A percentile compares a stretch with the other conserved stretches of the same genome.
phyloP scores from a whole-genome alignment of 768 basidiomycete species.

The Lyophyllum semitale region DNA sequence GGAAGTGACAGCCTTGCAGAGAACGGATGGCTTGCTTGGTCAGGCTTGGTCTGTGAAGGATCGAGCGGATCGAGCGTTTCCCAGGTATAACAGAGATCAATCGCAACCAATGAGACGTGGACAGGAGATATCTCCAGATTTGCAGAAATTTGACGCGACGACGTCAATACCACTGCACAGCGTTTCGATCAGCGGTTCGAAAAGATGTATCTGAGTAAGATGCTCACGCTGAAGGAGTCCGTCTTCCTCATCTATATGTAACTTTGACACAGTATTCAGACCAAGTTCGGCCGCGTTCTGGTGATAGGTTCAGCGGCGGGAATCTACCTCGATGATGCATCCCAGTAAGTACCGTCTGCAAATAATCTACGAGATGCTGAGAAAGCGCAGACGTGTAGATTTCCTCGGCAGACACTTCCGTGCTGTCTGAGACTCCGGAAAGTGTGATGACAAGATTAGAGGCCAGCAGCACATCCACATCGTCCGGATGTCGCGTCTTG shows the following conservation, averaged over 20 bases:
- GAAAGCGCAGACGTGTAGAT: conserved; percentile 53
- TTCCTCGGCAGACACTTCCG: conserved; percentile 35
- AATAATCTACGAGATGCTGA: conserved; percentile 48
- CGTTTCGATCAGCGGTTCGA: conserved; percentile 6
- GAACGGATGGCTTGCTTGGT: conserved; percentile 47
- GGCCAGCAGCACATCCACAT: conserved; percentile 50
- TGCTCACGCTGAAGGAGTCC: conserved; percentile 41
- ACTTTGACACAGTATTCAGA: conserved; percentile 56
- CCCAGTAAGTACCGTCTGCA: conserved; percentile 55
- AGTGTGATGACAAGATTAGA: conserved; percentile 55
- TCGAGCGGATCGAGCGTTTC: conserved; percentile 17
- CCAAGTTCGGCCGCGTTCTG: conserved; percentile 66
- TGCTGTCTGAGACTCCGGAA: conserved; percentile 53
- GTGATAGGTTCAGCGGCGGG: not conserved
- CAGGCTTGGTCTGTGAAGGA: conserved; percentile 8
- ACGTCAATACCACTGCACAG: conserved; percentile 15
- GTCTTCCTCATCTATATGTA: conserved; percentile 47
- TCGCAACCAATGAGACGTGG: conserved; percentile 39
- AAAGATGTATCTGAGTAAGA: conserved; percentile 9
- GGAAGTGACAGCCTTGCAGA: conserved; percentile 57
- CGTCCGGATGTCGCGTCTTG: conserved; percentile 36
- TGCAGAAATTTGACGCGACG: conserved; percentile 17
- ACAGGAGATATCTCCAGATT: conserved; percentile 26
- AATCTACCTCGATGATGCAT: conserved; percentile 3
- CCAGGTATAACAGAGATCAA: conserved; percentile 39